Percentiles rank a stretch among this genome's conserved stretches.
These are phyloP conservation scores for Trichoderma reesei DNA, from an alignment of 495 filamentous ascomycete genomes.

Conservation along the genomic window DNA sequence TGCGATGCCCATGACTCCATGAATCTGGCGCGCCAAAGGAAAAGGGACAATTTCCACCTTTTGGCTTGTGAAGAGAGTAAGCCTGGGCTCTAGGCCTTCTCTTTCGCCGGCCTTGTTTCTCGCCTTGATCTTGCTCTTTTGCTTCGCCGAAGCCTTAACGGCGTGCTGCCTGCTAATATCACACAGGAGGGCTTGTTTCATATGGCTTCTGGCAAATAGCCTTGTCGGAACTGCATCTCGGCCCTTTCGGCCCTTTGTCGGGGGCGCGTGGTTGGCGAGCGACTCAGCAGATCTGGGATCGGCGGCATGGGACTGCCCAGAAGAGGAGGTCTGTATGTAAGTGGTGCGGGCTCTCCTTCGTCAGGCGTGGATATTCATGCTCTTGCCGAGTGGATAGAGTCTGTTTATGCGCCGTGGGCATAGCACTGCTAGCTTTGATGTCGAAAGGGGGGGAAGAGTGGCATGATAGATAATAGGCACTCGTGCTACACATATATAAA, in stretches of 20 bases:
- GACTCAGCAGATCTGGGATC: conserved; percentile 3
- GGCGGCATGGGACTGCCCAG: neutral
- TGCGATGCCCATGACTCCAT: too few species aligned
- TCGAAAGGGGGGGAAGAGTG: neutral
- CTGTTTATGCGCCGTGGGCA: neutral
- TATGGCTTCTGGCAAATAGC: neutral
- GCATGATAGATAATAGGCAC: neutral
- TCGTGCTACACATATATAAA: neutral
- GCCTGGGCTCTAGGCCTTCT: too few species aligned
- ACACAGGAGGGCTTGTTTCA: neutral
- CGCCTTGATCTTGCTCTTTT: too few species aligned
- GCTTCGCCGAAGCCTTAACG: too few species aligned
- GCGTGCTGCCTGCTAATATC: neutral
- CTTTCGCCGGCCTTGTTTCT: too few species aligned
- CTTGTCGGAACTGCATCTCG: neutral
- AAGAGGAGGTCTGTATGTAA: conserved; percentile 3
- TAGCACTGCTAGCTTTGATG: neutral
- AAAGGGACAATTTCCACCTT: too few species aligned
- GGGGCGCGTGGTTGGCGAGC: neutral
- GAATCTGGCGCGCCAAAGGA: too few species aligned
- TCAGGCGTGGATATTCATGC: neutral
- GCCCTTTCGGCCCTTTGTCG: conserved; percentile 2
- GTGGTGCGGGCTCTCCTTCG: neutral
- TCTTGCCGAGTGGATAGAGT: neutral
- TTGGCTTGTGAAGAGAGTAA: too few species aligned